Base-by-base conservation (phyloP, 768 basidiomycete genomes). In the Pleurotus tuber-regium region DNA sequence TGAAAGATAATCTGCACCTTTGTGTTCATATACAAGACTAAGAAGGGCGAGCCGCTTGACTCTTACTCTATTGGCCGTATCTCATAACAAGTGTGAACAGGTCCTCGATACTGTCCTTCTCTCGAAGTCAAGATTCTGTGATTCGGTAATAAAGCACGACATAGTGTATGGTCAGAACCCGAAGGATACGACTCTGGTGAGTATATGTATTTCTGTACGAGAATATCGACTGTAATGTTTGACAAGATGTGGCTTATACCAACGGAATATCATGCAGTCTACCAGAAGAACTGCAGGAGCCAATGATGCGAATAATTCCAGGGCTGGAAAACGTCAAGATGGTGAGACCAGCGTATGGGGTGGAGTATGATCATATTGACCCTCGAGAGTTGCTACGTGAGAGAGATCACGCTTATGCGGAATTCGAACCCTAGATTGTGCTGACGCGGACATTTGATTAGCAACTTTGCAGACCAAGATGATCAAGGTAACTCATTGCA, bases 361-460 rank as follows among this genome's bases (percentile, higher is more conserved):
- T 96, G 25, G 92, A 96, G 64, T 96, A 96, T 57, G 93, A 96
- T 61, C 84, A 91, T 61, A 76, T 96, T 9, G 92, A 96, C 69
- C 87, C 93, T 7, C 72, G 89, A 18, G 92, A 94, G 57, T 76
- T 96, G 30, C 71, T 70, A 25, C 71, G 90, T 90, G 55, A 57
- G 87, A 76, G 4, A 1, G 16, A 54, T 49, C 1, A 4, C 12
- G 1, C n/a, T n/a, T n/a, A n/a, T n/a, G n/a, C n/a, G n/a, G n/a
- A n/a, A n/a, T n/a, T n/a, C n/a, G n/a, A n/a, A n/a, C n/a, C n/a
- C n/a, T n/a, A n/a, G n/a, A n/a, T n/a, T n/a, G n/a, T n/a, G n/a
- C n/a, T n/a, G n/a, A n/a, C n/a, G n/a, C n/a, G n/a, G n/a, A n/a
- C n/a, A n/a, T n/a, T n/a, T n/a, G n/a, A n/a, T n/a, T 53, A 92